phyloP scores from a whole-genome alignment of 768 basidiomycete genomes.

The Pulveroboletus sp. region DNA sequence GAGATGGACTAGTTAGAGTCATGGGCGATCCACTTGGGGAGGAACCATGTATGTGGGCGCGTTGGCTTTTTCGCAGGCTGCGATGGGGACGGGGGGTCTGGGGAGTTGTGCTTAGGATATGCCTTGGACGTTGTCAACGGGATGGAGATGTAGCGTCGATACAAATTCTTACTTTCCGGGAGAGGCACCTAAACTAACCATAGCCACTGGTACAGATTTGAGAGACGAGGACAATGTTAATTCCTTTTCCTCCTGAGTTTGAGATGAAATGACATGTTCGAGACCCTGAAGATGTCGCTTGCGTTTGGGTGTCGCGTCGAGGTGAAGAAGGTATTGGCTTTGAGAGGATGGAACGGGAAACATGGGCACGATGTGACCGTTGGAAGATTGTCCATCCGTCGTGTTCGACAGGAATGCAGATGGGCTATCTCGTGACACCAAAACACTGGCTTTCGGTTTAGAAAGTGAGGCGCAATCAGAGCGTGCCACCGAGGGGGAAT shows the following conservation, averaged over 20 bases:
- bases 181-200: neutral
- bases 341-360: slow-evolving; percentile 29
- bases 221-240: slow-evolving; percentile 12
- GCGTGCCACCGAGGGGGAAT: slow-evolving; percentile 1
- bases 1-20: neutral
- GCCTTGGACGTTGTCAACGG: slow-evolving; percentile 13
- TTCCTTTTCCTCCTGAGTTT: slow-evolving; percentile 32
- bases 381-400: slow-evolving; percentile 1
- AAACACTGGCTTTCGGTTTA: neutral
- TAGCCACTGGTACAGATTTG: neutral
- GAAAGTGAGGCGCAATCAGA: neutral
- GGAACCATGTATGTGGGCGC: neutral
- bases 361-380: slow-evolving; percentile 1
- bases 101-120: neutral
- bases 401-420: neutral
- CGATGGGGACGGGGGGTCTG: neutral
- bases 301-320: slow-evolving; percentile 34
- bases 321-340: slow-evolving; percentile 32
- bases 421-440: neutral
- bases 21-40: slow-evolving; percentile 3
- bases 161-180: slow-evolving; percentile 17
- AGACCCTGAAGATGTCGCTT: slow-evolving; percentile 27
- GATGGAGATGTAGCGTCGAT: neutral
- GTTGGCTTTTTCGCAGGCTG: slow-evolving; percentile 1
- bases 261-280: slow-evolving; percentile 29